phyloP scores from a whole-genome alignment of 2,329 filamentous ascomycete genomes.

The Curvularia lunata region DNA sequence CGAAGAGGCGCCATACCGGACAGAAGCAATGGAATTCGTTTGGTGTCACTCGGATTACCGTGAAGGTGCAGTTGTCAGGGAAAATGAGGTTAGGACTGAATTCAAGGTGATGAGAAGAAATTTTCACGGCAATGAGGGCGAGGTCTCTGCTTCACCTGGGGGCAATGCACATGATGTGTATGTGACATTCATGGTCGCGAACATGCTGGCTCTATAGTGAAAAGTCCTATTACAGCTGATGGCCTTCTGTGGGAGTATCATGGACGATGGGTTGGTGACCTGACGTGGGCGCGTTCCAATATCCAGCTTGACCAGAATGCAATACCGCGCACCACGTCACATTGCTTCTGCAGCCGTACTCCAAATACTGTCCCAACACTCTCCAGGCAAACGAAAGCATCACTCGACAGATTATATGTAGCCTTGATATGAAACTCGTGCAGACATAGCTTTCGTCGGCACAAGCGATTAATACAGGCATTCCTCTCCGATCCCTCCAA shows the following conservation, averaged over 20 bases:
- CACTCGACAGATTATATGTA: conserved; percentile 47
- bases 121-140: conserved; percentile 17
- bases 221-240: too few species aligned
- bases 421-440: conserved; percentile 63
- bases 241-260: neutral
- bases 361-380: neutral
- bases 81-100: neutral
- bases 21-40: neutral
- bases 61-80: neutral
- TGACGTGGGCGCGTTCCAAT: neutral
- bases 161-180: neutral
- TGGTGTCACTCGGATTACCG: neutral
- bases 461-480: conserved; percentile 62
- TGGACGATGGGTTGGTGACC: neutral
- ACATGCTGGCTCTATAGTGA: neutral
- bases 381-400: neutral
- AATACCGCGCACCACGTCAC: neutral
- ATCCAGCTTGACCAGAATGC: neutral
- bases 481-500: conserved; percentile 55
- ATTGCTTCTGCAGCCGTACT: neutral
- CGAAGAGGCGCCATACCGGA: conserved; percentile 29
- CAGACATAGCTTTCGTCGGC: conserved; percentile 49
- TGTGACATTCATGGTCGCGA: neutral
- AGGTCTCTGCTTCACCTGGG: conserved; percentile 4
- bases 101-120: conserved; percentile 16